Conservation (phyloP, 2,329 filamentous ascomycete genomes). For the Diaporthe ampelina region DNA sequence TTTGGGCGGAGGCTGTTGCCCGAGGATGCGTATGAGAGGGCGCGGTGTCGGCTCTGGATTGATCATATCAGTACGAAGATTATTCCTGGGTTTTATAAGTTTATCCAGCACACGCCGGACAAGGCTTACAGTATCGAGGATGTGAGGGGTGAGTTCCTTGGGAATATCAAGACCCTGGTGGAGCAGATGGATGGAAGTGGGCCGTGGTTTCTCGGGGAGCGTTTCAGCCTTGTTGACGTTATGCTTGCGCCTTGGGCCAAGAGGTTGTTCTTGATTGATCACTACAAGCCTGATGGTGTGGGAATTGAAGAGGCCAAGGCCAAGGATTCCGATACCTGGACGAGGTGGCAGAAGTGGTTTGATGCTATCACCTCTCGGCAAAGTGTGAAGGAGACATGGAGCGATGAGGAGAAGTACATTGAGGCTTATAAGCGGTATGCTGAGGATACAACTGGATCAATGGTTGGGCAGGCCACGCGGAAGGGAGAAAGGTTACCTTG, state of each 20-base stretch:
- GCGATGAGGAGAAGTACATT: constrained; percentile 76
- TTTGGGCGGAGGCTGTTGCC: constrained; percentile 69
- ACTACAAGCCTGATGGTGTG: constrained; percentile 74
- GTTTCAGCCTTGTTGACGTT: constrained; percentile 78
- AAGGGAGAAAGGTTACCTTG: constrained; percentile 72
- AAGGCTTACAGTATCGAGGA: constrained; percentile 65
- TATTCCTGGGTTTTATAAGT: constrained; percentile 77
- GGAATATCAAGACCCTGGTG: constrained; percentile 71
- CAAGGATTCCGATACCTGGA: constrained; percentile 73
- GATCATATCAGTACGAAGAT: constrained; percentile 78
- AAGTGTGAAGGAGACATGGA: constrained; percentile 78
- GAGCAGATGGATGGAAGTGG: constrained; percentile 69
- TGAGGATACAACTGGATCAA: constrained; percentile 73
- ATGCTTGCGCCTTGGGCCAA: constrained; percentile 81
- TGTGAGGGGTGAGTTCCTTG: constrained; percentile 70
- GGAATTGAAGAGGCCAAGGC: constrained; percentile 57
- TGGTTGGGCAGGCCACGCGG: constrained; percentile 73
- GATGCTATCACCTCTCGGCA: constrained; percentile 69
- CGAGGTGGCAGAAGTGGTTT: constrained; percentile 75
- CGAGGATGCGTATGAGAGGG: constrained; percentile 72
- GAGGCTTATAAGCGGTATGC: constrained; percentile 78
- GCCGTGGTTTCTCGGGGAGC: constrained; percentile 77
- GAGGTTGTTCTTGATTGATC: constrained; percentile 80
- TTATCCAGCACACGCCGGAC: constrained; percentile 67
- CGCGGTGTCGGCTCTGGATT: constrained; percentile 78